These are phyloP conservation scores for Alnus rubra DNA, from an alignment of 306 rosid species.

Conservation along the genomic window DNA sequence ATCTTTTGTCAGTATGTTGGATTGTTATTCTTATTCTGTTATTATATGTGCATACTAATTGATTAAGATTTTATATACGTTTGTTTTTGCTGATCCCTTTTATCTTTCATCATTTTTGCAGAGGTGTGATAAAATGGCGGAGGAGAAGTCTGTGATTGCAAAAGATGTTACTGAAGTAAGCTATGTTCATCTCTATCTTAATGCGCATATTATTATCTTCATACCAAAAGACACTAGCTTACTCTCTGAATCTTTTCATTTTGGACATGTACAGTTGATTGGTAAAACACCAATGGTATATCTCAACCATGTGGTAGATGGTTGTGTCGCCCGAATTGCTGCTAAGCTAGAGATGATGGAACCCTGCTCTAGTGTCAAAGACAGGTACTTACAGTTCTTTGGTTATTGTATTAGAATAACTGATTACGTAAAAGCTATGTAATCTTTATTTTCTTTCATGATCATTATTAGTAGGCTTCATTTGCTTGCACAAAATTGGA, in stretches of 20 bases:
- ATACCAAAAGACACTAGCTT: conserved; percentile 14
- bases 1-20: background rate
- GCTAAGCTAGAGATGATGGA: conserved; percentile 97
- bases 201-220: background rate
- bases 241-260: conserved; percentile 4
- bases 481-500: conserved; percentile 1
- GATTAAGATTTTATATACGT: conserved; percentile 7
- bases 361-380: conserved; percentile 95
- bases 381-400: conserved; percentile 51
- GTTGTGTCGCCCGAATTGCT: conserved; percentile 72
- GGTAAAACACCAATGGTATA: conserved; percentile 85
- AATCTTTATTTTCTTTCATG: conserved; percentile 4
- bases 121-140: conserved; percentile 62
- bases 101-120: conserved; percentile 28
- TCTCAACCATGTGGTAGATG: conserved; percentile 80
- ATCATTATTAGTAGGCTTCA: background rate
- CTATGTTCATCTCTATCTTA: conserved; percentile 7
- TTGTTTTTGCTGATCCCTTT: background rate
- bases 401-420: conserved; percentile 16
- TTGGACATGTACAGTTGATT: conserved; percentile 50
- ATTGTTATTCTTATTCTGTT: background rate
- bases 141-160: conserved; percentile 66
- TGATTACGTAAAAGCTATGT: background rate
- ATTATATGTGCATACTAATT: background rate
- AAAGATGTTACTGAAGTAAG: conserved; percentile 86